Conservation (phyloP, 2,329 filamentous ascomycete genomes). For the Trichophyton mentagrophytes region DNA sequence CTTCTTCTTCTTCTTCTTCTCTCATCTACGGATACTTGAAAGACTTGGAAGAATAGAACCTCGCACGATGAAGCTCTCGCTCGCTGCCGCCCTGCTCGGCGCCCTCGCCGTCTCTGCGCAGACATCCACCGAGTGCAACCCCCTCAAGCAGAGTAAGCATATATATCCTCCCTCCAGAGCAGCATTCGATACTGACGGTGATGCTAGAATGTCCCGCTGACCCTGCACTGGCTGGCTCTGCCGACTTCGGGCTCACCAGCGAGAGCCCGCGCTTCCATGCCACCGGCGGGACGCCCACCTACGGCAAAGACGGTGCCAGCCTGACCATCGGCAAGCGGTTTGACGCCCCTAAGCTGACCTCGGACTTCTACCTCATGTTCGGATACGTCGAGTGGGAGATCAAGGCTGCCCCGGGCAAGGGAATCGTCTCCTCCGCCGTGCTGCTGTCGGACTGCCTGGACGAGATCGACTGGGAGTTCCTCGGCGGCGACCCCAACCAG, state of each 20-base stretch:
- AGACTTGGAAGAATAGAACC: neutral
- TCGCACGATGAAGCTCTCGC: conserved; percentile 23
- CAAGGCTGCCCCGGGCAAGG: conserved; percentile 74
- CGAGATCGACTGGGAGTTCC: conserved; percentile 96
- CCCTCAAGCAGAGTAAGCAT: conserved; percentile 26
- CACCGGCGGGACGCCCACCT: conserved; percentile 56
- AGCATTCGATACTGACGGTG: neutral
- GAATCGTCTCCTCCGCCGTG: conserved; percentile 87
- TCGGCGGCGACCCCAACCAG: conserved; percentile 60
- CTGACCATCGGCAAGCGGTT: conserved; percentile 70
- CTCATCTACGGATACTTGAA: neutral
- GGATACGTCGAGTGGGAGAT: conserved; percentile 75
- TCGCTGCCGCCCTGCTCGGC: conserved; percentile 19
- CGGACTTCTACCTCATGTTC: conserved; percentile 99
- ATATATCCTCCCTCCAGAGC: neutral
- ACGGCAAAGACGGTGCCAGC: conserved; percentile 60
- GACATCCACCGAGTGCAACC: conserved; percentile 35
- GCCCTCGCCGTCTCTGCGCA: conserved; percentile 26
- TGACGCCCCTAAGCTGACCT: conserved; percentile 73
- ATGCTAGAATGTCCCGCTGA: conserved; percentile 54
- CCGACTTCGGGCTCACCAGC: conserved; percentile 69
- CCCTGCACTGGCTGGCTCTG: conserved; percentile 69
- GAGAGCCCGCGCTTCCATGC: conserved; percentile 66
- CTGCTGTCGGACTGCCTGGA: conserved; percentile 84
- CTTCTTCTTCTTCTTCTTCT: neutral